Evolutionary conservation across 257 asterid species (phyloP).

Genomic region (Scutellaria barbata): DNA sequence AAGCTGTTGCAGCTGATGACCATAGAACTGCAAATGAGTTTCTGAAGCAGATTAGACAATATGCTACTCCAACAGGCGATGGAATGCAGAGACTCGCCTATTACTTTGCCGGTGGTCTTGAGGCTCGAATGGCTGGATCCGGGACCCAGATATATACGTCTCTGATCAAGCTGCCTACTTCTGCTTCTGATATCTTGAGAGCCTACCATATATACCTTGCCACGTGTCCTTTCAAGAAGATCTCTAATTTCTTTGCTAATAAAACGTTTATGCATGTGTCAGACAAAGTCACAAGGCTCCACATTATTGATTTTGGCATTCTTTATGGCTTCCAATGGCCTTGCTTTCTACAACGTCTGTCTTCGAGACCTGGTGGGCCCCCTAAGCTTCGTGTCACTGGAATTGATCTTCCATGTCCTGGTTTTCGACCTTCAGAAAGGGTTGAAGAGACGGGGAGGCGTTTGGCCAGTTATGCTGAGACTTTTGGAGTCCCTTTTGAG

Average conservation of each 20-base stretch:
- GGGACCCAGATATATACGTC: slow-evolving; percentile 42
- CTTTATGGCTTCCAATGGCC: slow-evolving; percentile 68
- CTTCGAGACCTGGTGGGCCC: slow-evolving; percentile 52
- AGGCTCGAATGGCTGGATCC: slow-evolving; percentile 58
- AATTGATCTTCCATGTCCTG: slow-evolving; percentile 56
- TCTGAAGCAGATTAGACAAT: slow-evolving; percentile 66
- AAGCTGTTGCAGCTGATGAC: slow-evolving; percentile 81
- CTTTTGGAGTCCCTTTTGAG: slow-evolving; percentile 54
- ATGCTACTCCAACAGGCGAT: slow-evolving; percentile 52
- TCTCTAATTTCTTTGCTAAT: slow-evolving; percentile 51
- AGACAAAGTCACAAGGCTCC: slow-evolving; percentile 44
- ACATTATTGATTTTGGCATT: slow-evolving; percentile 59
- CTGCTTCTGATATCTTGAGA: slow-evolving; percentile 50
- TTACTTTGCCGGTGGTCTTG: slow-evolving; percentile 54
- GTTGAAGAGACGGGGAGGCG: slow-evolving; percentile 59
- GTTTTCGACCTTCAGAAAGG: slow-evolving; percentile 53
- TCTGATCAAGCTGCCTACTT: slow-evolving; percentile 34
- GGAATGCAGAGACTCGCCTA: slow-evolving; percentile 62
- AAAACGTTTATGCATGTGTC: slow-evolving; percentile 47
- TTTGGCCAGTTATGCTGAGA: slow-evolving; percentile 51
- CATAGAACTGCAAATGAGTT: slow-evolving; percentile 63
- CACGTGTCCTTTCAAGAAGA: slow-evolving; percentile 52
- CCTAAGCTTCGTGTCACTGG: slow-evolving; percentile 60
- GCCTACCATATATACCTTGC: slow-evolving; percentile 55
- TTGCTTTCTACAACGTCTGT: slow-evolving; percentile 49